Evolutionary conservation across 2,329 filamentous ascomycete species (phyloP).

Genomic region (Hortaea sp.): DNA sequence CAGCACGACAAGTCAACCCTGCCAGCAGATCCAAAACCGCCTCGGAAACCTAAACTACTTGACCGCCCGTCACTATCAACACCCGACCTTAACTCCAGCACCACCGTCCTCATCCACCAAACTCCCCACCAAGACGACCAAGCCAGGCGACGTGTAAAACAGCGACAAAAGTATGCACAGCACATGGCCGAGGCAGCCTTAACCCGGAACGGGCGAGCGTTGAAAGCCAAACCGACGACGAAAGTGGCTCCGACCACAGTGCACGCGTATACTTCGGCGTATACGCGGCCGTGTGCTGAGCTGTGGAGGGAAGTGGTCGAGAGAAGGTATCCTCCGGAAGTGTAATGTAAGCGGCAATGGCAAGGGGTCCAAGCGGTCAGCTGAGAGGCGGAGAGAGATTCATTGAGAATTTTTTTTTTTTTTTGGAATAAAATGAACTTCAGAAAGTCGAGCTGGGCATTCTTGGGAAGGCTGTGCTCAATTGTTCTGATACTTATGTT

Average conservation of each 20-base stretch:
- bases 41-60: background rate
- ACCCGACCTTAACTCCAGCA: background rate
- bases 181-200: constrained; percentile 4
- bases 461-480: too few relatives aligned
- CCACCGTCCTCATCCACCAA: background rate
- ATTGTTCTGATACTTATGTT: too few relatives aligned
- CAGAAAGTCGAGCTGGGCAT: too few relatives aligned
- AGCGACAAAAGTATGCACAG: constrained; percentile 1
- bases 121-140: background rate
- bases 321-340: too few relatives aligned
- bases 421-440: too few relatives aligned
- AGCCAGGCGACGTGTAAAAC: background rate
- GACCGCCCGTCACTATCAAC: too few relatives aligned
- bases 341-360: too few relatives aligned
- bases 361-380: too few relatives aligned
- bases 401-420: too few relatives aligned
- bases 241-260: background rate
- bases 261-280: background rate
- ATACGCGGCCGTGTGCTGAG: background rate
- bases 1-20: background rate
- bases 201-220: constrained; percentile 1
- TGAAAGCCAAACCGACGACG: constrained; percentile 4
- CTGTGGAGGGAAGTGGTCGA: background rate
- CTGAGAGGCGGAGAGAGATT: too few relatives aligned
- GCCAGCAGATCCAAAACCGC: background rate